Conservation (phyloP, 805 yeast species). For the Ogataea sp. region DNA sequence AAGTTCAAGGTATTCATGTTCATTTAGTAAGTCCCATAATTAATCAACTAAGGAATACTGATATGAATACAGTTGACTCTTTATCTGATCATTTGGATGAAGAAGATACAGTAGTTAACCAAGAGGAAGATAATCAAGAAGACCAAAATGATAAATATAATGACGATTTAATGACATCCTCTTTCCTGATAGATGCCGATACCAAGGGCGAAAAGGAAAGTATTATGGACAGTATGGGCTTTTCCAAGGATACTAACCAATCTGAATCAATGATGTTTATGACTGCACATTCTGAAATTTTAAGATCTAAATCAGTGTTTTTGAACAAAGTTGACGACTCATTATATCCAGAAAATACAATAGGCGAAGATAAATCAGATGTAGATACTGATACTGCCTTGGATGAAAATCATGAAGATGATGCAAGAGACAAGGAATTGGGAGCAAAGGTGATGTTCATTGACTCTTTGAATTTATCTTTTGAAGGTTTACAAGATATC, state of each 20-base stretch:
- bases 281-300: constrained; percentile 65
- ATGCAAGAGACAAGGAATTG: neutral
- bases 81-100: neutral
- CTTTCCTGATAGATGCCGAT: constrained; percentile 16
- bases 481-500: constrained; percentile 36
- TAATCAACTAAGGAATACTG: constrained; percentile 9
- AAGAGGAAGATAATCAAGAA: constrained; percentile 16
- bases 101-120: constrained; percentile 3
- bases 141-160: constrained; percentile 26
- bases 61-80: neutral
- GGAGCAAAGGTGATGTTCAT: constrained; percentile 11
- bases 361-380: no score
- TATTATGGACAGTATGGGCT: constrained; percentile 50
- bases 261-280: constrained; percentile 69
- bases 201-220: constrained; percentile 1
- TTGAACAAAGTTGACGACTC: neutral
- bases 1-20: constrained; percentile 31
- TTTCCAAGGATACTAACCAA: no score
- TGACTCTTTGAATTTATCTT: constrained; percentile 32
- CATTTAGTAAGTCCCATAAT: constrained; percentile 33
- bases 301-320: constrained; percentile 6
- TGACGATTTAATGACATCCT: constrained; percentile 28
- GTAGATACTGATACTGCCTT: no score
- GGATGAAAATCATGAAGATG: neutral
- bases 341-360: no score